These are phyloP conservation scores for Aureobasidium sp. DNA, from an alignment of 2,329 filamentous ascomycete species.

Conservation along the genomic window DNA sequence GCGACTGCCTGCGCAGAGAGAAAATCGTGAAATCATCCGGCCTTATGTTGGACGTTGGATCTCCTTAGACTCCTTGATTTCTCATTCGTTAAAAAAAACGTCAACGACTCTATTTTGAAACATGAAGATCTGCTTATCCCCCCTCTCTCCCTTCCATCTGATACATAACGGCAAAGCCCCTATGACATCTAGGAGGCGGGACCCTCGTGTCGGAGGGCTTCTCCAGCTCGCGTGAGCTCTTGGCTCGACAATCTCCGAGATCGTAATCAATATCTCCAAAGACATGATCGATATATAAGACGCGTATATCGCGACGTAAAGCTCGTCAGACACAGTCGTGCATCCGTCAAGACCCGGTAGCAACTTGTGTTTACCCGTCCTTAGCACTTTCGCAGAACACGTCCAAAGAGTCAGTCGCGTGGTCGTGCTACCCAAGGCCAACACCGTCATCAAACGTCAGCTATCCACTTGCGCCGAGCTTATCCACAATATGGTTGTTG, in stretches of 20 bases:
- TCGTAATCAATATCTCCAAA: neutral
- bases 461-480: neutral
- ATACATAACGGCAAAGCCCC: neutral
- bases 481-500: neutral
- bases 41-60: constrained; percentile 4
- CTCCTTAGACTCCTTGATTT: neutral
- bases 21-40: neutral
- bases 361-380: neutral
- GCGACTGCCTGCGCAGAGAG: neutral
- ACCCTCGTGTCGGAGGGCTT: neutral
- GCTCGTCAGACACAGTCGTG: neutral
- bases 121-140: neutral
- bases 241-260: constrained; percentile 2
- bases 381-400: neutral
- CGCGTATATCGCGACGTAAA: neutral
- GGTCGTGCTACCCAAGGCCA: neutral
- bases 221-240: neutral
- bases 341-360: neutral
- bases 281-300: neutral
- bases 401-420: neutral
- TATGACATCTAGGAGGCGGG: neutral
- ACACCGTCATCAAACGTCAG: constrained; percentile 8
- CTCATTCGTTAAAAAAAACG: neutral
- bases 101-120: constrained; percentile 2
- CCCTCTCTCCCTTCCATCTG: neutral